A percentile compares a stretch with the other conserved stretches of the same genome.
These are phyloP conservation scores for Thermothelomyces thermophilus DNA, from an alignment of 2,329 filamentous ascomycete species.

Conservation along the genomic window DNA sequence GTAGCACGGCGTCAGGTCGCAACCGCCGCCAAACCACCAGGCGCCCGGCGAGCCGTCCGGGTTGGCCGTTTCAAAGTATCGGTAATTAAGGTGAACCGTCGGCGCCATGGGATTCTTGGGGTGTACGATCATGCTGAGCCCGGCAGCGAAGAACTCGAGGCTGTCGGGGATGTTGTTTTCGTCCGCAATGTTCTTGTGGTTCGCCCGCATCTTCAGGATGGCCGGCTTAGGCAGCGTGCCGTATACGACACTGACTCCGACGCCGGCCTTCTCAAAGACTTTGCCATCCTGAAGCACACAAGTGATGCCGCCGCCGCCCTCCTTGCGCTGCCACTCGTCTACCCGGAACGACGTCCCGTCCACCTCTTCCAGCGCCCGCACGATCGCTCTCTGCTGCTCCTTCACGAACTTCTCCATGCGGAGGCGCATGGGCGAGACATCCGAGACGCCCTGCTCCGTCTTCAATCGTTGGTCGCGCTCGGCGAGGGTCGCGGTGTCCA, in stretches of 20 bases:
- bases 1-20: constrained; percentile 87
- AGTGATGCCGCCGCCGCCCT: constrained; percentile 87
- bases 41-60: constrained; percentile 73
- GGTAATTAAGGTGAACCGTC: constrained; percentile 96
- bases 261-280: constrained; percentile 95
- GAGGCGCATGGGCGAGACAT: constrained; percentile 86
- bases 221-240: constrained; percentile 80
- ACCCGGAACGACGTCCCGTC: constrained; percentile 76
- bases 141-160: constrained; percentile 91
- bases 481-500: constrained; percentile 67
- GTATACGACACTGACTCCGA: constrained; percentile 93
- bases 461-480: constrained; percentile 79
- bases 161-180: constrained; percentile 58
- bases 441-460: constrained; percentile 66
- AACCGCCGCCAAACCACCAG: constrained; percentile 98
- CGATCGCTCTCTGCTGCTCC: constrained; percentile 82
- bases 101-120: constrained; percentile 94
- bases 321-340: constrained; percentile 81
- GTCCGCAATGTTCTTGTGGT: constrained; percentile 83
- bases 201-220: constrained; percentile 86
- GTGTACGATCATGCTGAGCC: constrained; percentile 87
- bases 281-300: constrained; percentile 94
- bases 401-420: constrained; percentile 97
- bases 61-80: constrained; percentile 94
- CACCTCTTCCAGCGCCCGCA: constrained; percentile 71